Evolutionary conservation across 1,284 basidiomycete species (phyloP), one percentile per base, ranked within the genome.

Genomic region (Thecaphora thlaspeos): DNA sequence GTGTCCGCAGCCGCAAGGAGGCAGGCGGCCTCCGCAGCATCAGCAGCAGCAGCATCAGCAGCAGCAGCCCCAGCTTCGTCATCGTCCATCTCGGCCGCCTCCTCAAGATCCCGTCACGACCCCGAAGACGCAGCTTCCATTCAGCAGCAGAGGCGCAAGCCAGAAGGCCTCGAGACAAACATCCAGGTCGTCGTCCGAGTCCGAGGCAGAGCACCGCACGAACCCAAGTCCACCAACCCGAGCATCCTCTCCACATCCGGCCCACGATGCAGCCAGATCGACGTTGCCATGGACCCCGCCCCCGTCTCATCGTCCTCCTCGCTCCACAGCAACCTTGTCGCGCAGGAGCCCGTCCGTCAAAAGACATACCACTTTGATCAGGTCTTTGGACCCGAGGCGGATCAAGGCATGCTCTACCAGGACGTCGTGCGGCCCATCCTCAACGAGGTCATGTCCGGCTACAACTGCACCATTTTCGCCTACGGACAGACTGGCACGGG

Each of bases 401-500:
- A 96, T 77, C 95, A 99, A 76, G 86, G 89, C 28, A 85, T 92
- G 84, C 84, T 99, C 23, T 98, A 95, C 78, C 85, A 90, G 60
- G 89, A 96, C 56, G 93, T 97, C 34, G 94, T 95, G 34, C 85
- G 85, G 55, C 90, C 90, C 1, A 90, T 98, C 84, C 82, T 99
- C 43, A 87, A 91, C 43, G 90, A 99, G 78, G 93, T 98, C 36
- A 80, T 97, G 44, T 82, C 85, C 73, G 95, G 95, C 3, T 99
- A 96, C 81, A 98, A 98, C 75, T 98, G 95, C 76, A 98, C 95
- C 0, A 83, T 98, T 32, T 98, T 98, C 80, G 94, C 94, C 2
- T 99, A 99, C 75, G 95, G 95, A 3, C 95, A 98, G 79, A 99
- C 95, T 0, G 95, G 95, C 5, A 97, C 95, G 0, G 95, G 95